A percentile compares a stretch with the other conserved stretches of the same genome.
Conservation (phyloP, 2,329 filamentous ascomycete genomes). For the Scedosporium aurantiacum region DNA sequence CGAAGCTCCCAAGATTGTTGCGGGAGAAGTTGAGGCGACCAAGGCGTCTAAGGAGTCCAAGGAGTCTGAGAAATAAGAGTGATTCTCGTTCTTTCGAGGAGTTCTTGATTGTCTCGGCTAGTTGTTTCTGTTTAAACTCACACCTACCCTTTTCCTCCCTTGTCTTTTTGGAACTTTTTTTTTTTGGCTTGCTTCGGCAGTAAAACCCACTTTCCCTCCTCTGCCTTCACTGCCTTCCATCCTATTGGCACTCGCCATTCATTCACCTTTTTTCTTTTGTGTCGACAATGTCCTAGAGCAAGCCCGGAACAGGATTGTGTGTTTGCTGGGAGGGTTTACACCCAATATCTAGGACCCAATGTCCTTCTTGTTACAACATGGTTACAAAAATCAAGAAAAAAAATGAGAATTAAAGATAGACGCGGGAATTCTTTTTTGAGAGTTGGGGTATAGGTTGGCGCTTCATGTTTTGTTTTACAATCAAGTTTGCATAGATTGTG, state of each 20-base stretch:
- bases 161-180: not conserved
- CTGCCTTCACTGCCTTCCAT: not conserved
- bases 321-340: not conserved
- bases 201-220: not conserved
- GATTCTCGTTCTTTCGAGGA: not conserved
- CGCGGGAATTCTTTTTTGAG: not conserved
- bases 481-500: not conserved
- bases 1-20: slow-evolving; percentile 7
- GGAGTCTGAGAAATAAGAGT: slow-evolving; percentile 15
- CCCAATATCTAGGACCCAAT: not conserved
- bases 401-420: not conserved
- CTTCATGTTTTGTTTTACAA: not conserved
- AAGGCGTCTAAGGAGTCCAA: slow-evolving; percentile 12
- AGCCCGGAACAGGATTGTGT: not conserved
- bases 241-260: slow-evolving; percentile 4
- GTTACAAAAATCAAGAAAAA: not conserved
- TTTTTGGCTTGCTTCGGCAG: too few relatives aligned
- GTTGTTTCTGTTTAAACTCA: too few relatives aligned
- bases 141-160: not conserved
- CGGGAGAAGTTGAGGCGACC: slow-evolving; percentile 17
- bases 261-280: not conserved
- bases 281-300: not conserved
- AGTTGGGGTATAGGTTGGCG: not conserved
- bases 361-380: not conserved
- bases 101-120: too few relatives aligned